A percentile compares a stretch with the other conserved stretches of the same genome.
phyloP scores from a whole-genome alignment of 257 asterid species.

The Jaltomata sinuosa region DNA sequence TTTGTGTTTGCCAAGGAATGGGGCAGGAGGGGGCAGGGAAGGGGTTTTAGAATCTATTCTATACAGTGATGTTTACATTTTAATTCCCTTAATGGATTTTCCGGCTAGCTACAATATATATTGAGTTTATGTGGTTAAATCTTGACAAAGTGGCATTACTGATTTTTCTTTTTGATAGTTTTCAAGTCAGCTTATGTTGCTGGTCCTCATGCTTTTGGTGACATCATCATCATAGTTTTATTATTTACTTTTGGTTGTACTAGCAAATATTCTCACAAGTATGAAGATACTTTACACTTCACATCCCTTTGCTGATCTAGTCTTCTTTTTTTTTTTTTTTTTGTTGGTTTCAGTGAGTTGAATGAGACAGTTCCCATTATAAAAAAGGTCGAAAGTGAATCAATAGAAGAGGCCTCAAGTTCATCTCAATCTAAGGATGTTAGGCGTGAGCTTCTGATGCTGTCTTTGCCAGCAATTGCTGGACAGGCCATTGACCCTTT shows the following conservation, averaged over 20 bases:
- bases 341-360: conserved; percentile 31
- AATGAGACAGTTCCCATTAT: conserved; percentile 26
- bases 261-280: neutral
- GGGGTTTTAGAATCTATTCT: neutral
- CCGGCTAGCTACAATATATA: neutral
- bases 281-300: neutral
- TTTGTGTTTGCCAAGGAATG: neutral
- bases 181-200: neutral
- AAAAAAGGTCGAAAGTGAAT: conserved; percentile 12
- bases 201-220: neutral
- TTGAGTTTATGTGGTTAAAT: neutral
- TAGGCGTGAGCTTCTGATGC: conserved; percentile 53
- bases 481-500: conserved; percentile 92
- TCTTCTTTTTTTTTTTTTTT: neutral
- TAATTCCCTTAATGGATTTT: neutral
- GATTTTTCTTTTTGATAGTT: neutral
- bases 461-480: conserved; percentile 78
- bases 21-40: neutral
- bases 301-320: neutral
- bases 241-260: neutral
- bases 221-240: neutral
- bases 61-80: neutral
- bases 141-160: neutral
- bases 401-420: conserved; percentile 21
- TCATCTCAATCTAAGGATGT: conserved; percentile 26